Percentiles rank a stretch among this genome's conserved stretches.
Evolutionary conservation across 2,329 filamentous ascomycete genomes (phyloP).

Genomic region (Fusarium sp.): DNA sequence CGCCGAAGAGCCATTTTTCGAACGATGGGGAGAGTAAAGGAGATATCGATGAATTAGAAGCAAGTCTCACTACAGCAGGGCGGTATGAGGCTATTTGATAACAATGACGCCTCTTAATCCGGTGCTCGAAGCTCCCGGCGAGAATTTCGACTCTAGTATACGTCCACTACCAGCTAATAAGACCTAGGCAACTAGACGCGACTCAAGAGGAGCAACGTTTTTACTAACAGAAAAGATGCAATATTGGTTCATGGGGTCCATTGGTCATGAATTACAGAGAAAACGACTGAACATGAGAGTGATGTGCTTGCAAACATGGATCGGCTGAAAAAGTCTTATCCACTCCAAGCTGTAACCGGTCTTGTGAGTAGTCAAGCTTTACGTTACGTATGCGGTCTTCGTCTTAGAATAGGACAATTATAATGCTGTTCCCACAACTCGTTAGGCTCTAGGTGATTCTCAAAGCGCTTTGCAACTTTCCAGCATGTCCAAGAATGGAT

Average conservation of each 20-base stretch:
- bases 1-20: slow-evolving; percentile 38
- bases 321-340: not conserved
- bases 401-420: not conserved
- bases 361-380: slow-evolving; percentile 5
- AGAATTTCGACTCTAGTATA: not conserved
- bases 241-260: not conserved
- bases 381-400: slow-evolving; percentile 10
- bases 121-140: not conserved
- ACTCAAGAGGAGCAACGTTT: not conserved
- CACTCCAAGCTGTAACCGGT: slow-evolving; percentile 6
- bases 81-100: not conserved
- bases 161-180: not conserved
- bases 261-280: not conserved
- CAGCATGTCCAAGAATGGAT: not conserved
- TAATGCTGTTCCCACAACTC: not conserved
- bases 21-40: not conserved
- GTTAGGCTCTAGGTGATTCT: not conserved
- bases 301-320: not conserved
- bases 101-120: not conserved
- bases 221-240: not conserved
- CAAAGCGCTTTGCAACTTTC: not conserved
- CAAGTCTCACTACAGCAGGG: not conserved
- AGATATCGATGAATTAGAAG: not conserved
- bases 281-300: not conserved
- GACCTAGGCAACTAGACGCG: not conserved